Percentiles rank a stretch among this genome's conserved stretches.
Conservation (phyloP, 169 alveolate species). For the Miamiensis avidus region DNA sequence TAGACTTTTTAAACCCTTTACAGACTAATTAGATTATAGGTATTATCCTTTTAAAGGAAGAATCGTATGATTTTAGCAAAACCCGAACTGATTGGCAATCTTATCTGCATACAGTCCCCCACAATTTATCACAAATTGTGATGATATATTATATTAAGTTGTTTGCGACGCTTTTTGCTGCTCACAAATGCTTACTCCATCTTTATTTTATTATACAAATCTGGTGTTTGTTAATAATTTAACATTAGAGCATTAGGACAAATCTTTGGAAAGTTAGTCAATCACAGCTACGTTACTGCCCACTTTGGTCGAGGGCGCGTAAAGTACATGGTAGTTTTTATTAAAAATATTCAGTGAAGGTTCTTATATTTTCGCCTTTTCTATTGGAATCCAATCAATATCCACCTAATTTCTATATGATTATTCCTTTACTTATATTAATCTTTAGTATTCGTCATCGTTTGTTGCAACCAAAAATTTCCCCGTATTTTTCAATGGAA, state of each 20-base stretch:
- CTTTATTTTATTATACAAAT: not conserved
- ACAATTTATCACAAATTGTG: slow-evolving; percentile 56
- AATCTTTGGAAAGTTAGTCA: slow-evolving; percentile 16
- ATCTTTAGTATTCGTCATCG: slow-evolving; percentile 46
- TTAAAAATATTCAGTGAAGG: slow-evolving; percentile 36
- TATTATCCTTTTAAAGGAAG: slow-evolving; percentile 72
- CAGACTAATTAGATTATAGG: slow-evolving; percentile 4
- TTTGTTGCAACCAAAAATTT: slow-evolving; percentile 47
- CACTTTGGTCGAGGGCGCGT: slow-evolving; percentile 64
- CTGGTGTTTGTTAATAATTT: not conserved
- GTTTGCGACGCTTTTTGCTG: not conserved
- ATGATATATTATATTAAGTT: slow-evolving; percentile 5
- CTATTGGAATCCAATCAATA: slow-evolving; percentile 38
- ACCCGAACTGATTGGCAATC: slow-evolving; percentile 57
- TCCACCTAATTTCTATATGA: slow-evolving; percentile 59
- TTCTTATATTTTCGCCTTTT: slow-evolving; percentile 60
- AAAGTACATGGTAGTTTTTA: slow-evolving; percentile 38
- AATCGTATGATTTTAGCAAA: slow-evolving; percentile 44
- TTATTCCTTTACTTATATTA: slow-evolving; percentile 44
- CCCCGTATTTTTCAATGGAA: slow-evolving; percentile 53
- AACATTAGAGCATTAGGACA: slow-evolving; percentile 4
- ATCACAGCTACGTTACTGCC: slow-evolving; percentile 50
- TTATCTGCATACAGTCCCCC: slow-evolving; percentile 59
- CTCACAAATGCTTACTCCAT: not conserved
- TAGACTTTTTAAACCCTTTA: slow-evolving; percentile 33